phyloP scores from a whole-genome alignment of 148 eudicot genomes.

The Camellia sinensis region DNA sequence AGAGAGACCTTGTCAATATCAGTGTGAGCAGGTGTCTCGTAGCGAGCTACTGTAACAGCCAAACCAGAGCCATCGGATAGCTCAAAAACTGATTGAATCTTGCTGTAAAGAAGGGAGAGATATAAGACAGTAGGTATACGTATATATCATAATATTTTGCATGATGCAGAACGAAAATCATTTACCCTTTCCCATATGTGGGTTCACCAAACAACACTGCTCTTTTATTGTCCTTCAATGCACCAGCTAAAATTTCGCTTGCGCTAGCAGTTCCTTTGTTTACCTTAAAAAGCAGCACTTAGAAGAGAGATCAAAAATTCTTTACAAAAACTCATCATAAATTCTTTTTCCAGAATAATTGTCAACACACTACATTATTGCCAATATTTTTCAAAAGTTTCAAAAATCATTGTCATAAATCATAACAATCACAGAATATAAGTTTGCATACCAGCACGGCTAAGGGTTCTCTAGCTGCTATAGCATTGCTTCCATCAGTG shows the following conservation, averaged over 20 bases:
- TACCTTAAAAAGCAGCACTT: slow-evolving; percentile 39
- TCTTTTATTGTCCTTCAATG: slow-evolving; percentile 92
- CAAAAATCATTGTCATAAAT: not conserved
- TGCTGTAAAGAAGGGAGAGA: slow-evolving; percentile 37
- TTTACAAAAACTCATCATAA: not conserved
- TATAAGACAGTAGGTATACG: not conserved
- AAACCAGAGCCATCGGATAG: slow-evolving; percentile 98
- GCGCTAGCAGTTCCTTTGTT: slow-evolving; percentile 99
- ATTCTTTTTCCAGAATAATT: not conserved
- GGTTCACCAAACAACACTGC: slow-evolving; percentile 90
- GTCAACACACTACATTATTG: not conserved
- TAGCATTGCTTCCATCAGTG: slow-evolving; percentile 85
- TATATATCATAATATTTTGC: not conserved
- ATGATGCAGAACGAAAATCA: not conserved
- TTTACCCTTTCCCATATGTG: slow-evolving; percentile 95
- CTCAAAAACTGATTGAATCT: slow-evolving; percentile 95
- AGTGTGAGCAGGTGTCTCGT: slow-evolving; percentile 94
- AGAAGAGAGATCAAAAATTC: not conserved
- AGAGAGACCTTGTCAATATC: slow-evolving; percentile 81
- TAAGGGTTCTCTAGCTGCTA: slow-evolving; percentile 87
- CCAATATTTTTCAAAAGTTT: not conserved
- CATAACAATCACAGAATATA: not conserved
- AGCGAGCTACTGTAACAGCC: slow-evolving; percentile 98
- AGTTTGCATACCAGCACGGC: slow-evolving; percentile 73
- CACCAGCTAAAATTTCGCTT: slow-evolving; percentile 97